Evolutionary conservation across 768 basidiomycete species (phyloP), one percentile per base, ranked within the genome.

Genomic region (Kwoniella dendrophila): DNA sequence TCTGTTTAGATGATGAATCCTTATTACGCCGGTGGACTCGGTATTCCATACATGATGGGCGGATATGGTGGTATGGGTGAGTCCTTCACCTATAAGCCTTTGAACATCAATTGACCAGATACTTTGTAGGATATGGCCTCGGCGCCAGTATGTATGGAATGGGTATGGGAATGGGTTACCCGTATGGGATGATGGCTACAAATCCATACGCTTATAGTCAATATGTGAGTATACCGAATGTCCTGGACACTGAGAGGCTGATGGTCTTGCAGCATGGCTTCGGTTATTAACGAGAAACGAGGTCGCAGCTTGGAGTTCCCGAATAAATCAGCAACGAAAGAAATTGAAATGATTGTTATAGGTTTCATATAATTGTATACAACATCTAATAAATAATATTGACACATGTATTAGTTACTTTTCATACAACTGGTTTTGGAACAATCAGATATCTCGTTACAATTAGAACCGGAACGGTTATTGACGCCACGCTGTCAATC

Each of bases 11-110:
- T 67, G 70, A 64, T 68, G 66, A 72, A 59, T 50, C 63, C 73
- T 7, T 75, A 75, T 49, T 75, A 75, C 43, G 68, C 73, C 27
- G 73, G 73, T 4, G 73, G 73, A 16, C 62, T 75, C 2, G 73
- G 73, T 27, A 68, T 72, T 3, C 73, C 73, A 11, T 72, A 75
- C 34, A 68, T 68, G 61, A 71, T 65, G 66, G 70, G 70, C 6
- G 68, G 69, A 64, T 33, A 33, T n/a, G 72, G 72, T 4, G 70
- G 69, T 29, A 60, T 66, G 52, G 70, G 70, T 70, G 53, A 62
- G 72, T 64, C 18, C 38, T 32, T 36, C 5, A n/a, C 16, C 34
- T 36, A 36, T 16, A 7, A 8, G 34, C 8, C 34, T 36, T 36
- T 7, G 41, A 44, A 18, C 24, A 58, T 40, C 38, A 11, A 40